These are phyloP conservation scores for Achaetomium macrosporum DNA, from an alignment of 2,329 filamentous ascomycete genomes.

Conservation along the genomic window DNA sequence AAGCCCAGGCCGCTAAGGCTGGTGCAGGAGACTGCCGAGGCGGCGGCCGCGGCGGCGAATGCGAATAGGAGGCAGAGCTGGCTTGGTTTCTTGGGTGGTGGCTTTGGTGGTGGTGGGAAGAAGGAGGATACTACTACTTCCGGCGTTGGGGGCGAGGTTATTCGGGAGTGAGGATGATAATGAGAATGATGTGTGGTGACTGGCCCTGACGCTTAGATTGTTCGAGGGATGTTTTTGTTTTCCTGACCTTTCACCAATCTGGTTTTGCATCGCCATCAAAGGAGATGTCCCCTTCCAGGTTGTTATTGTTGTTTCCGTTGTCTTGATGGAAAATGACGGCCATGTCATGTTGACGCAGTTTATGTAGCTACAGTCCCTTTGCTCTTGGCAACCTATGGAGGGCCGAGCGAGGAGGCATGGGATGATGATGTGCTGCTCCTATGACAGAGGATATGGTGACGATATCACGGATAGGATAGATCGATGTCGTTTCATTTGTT, in stretches of 20 bases:
- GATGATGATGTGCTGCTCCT: slow-evolving; percentile 9
- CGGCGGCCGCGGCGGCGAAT: slow-evolving; percentile 34
- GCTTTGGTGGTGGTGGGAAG: slow-evolving; percentile 39
- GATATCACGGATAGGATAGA: slow-evolving; percentile 4
- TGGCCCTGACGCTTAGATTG: not conserved
- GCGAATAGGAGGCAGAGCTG: slow-evolving; percentile 58
- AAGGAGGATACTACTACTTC: slow-evolving; percentile 34
- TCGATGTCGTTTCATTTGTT: not conserved
- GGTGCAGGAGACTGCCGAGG: slow-evolving; percentile 68
- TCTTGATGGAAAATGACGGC: not conserved
- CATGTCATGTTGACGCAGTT: slow-evolving; percentile 2
- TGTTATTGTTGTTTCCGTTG: not conserved
- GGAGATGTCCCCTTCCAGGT: not conserved
- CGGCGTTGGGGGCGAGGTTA: slow-evolving; percentile 16
- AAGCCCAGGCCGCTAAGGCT: slow-evolving; percentile 81
- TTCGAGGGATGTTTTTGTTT: too few relatives aligned
- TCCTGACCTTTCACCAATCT: not conserved
- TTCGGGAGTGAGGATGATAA: slow-evolving; percentile 20
- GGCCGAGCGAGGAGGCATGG: not conserved
- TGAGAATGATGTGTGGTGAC: not conserved
- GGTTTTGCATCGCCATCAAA: not conserved
- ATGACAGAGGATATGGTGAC: slow-evolving; percentile 1
- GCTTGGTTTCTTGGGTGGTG: slow-evolving; percentile 50
- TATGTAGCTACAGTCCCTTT: not conserved
- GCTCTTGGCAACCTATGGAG: too few relatives aligned